Conservation (phyloP, 192 early-diverging fungal species). For the Globomyces pollinis-pini region DNA sequence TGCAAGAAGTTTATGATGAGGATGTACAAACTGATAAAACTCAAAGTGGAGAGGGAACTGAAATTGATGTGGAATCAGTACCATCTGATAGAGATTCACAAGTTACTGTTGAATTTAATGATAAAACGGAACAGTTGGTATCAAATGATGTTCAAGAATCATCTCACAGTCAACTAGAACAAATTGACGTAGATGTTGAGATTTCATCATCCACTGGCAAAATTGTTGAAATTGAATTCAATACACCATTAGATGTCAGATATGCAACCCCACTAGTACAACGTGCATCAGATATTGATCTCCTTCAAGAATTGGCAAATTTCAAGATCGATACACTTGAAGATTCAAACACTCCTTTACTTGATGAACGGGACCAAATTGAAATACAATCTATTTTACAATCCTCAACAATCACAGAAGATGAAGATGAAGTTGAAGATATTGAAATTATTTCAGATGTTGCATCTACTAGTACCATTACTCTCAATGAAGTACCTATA, state of each 20-base stretch:
- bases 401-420: neutral
- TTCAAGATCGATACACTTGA: neutral
- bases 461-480: neutral
- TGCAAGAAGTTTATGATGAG: neutral
- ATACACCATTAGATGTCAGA: neutral
- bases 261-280: neutral
- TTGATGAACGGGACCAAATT: neutral
- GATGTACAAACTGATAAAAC: neutral
- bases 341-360: neutral
- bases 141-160: too few species aligned
- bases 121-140: too few species aligned
- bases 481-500: neutral
- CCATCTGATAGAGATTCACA: too few species aligned
- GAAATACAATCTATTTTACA: neutral
- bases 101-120: too few species aligned
- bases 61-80: too few species aligned
- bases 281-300: neutral
- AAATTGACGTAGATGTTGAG: too few species aligned
- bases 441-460: too few species aligned
- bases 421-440: conserved; percentile 4
- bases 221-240: neutral
- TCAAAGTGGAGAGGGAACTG: too few species aligned
- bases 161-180: too few species aligned
- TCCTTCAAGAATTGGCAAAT: neutral
- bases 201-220: neutral